Evolutionary conservation across 768 basidiomycete species (phyloP).

Genomic region (Suillus placidus): DNA sequence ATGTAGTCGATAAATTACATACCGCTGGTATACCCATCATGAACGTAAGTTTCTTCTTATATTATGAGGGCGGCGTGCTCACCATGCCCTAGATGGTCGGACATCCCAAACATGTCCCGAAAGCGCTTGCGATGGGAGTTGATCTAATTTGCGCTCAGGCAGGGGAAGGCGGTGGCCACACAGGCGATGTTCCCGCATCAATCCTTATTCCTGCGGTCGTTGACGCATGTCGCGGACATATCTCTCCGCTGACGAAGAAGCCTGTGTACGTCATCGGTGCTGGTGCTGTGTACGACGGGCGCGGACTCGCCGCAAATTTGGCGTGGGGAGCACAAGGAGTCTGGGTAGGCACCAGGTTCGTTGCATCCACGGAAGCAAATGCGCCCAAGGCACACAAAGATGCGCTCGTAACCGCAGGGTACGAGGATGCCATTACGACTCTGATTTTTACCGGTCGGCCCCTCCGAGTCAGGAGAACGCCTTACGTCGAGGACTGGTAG

Average conservation of each 20-base stretch:
- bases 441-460: slow-evolving; percentile 90
- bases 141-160: slow-evolving; percentile 96
- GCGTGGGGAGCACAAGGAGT: slow-evolving; percentile 89
- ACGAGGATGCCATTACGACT: slow-evolving; percentile 82
- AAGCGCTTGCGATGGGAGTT: slow-evolving; percentile 81
- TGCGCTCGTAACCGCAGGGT: slow-evolving; percentile 65
- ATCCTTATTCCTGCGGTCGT: slow-evolving; percentile 92
- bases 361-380: slow-evolving; percentile 77
- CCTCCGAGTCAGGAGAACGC: slow-evolving; percentile 79
- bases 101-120: slow-evolving; percentile 86
- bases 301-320: slow-evolving; percentile 84
- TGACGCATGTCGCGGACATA: slow-evolving; percentile 76
- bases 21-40: slow-evolving; percentile 83
- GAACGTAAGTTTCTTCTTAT: slow-evolving; percentile 56
- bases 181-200: slow-evolving; percentile 80
- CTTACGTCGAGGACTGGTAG: slow-evolving; percentile 84
- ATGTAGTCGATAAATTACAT: slow-evolving; percentile 81
- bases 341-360: slow-evolving; percentile 90
- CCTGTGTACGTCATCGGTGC: slow-evolving; percentile 90
- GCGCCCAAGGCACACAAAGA: slow-evolving; percentile 89
- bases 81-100: slow-evolving; percentile 70
- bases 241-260: slow-evolving; percentile 77
- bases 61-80: not conserved
- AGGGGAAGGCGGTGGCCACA: slow-evolving; percentile 89
- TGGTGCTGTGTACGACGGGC: slow-evolving; percentile 89